Conservation (phyloP, 2,329 filamentous ascomycete species). For the Zalaria sp. region DNA sequence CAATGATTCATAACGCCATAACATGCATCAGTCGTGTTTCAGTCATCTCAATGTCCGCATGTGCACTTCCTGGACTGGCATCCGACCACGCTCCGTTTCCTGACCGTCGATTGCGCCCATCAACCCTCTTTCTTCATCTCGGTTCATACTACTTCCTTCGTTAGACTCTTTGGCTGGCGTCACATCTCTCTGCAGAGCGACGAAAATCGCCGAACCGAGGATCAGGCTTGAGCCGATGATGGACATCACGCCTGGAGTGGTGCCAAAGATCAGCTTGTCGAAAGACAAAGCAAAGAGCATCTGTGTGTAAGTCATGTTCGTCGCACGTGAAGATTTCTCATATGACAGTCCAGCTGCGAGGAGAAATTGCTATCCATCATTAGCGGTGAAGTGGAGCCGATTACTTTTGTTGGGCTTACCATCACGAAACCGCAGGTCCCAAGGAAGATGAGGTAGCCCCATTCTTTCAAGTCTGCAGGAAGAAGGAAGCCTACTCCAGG, state of each 20-base stretch:
- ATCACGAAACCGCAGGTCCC: slow-evolving; percentile 65
- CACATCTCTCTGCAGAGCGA: slow-evolving; percentile 40
- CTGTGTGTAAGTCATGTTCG: slow-evolving; percentile 55
- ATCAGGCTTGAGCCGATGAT: slow-evolving; percentile 50
- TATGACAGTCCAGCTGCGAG: slow-evolving; percentile 62
- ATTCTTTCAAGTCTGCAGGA: slow-evolving; percentile 42
- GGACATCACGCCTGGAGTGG: slow-evolving; percentile 41
- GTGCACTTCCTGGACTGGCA: slow-evolving; percentile 11
- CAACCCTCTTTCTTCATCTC: slow-evolving; percentile 19
- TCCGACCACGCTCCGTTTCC: slow-evolving; percentile 8
- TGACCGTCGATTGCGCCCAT: slow-evolving; percentile 13
- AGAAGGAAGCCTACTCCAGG: slow-evolving; percentile 44
- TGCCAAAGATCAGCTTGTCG: slow-evolving; percentile 50
- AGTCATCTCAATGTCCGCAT: slow-evolving; percentile 9
- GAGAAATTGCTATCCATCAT: slow-evolving; percentile 50
- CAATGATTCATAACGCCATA: too few species aligned
- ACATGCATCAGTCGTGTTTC: background rate
- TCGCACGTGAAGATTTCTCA: slow-evolving; percentile 49
- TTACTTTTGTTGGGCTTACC: slow-evolving; percentile 19
- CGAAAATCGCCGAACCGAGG: slow-evolving; percentile 49
- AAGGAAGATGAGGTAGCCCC: slow-evolving; percentile 53
- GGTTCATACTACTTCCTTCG: slow-evolving; percentile 5
- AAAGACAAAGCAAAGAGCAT: slow-evolving; percentile 55
- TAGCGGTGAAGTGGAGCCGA: background rate
- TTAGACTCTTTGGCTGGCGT: slow-evolving; percentile 9